Base-by-base conservation (phyloP, 1,284 basidiomycete genomes). In the Taiwanofungus camphoratus region DNA sequence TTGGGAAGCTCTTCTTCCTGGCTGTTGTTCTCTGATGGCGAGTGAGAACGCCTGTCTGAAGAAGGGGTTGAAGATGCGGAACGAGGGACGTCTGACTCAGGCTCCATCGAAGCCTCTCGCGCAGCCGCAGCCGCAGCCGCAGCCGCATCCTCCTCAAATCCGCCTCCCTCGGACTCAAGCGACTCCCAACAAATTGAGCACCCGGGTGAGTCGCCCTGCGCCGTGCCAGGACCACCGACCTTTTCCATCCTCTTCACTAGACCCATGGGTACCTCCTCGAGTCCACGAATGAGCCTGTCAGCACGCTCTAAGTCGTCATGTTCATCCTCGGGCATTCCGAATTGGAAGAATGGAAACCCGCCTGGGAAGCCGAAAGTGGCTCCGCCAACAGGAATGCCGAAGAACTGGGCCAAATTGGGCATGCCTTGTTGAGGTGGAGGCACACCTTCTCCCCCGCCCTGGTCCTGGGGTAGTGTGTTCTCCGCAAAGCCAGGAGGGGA, bases 151-250 rank as follows among this genome's bases (percentile, higher is more conserved):
- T 55, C 49, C 19, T 57, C 57, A 19, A 53, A 54, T 2, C 62
- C 65, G 23, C 68, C 71, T 21, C 68, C 72, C 32, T 78, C 76
- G 0, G 63, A 66, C 45, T 76, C 70, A 41, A 86, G 57, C 11
- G 87, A 55, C 52, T 88, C 85, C 80, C 80, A 87, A 56, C 85
- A 88, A 32, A 88, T 76, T 0, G 85, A 82, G 55, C 85, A 88
- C 5, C 73, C 73, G 23, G 70, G 67, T 46, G 70, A 70, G 19
- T 67, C 67, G 2, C 69, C 63, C 11, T 56, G 66, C 2, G 57
- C 62, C 7, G 42, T 53, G 20, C 39, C 56, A 26, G 67, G 66
- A 5, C 68, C 72, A 4, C 73, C 75, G 0, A 82, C 73, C 36
- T 74, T 69, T 54, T 84, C 77, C 46, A 88, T 62, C 29, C 85